phyloP scores from a whole-genome alignment of 805 yeast genomes.

The Lipomyces kockii region DNA sequence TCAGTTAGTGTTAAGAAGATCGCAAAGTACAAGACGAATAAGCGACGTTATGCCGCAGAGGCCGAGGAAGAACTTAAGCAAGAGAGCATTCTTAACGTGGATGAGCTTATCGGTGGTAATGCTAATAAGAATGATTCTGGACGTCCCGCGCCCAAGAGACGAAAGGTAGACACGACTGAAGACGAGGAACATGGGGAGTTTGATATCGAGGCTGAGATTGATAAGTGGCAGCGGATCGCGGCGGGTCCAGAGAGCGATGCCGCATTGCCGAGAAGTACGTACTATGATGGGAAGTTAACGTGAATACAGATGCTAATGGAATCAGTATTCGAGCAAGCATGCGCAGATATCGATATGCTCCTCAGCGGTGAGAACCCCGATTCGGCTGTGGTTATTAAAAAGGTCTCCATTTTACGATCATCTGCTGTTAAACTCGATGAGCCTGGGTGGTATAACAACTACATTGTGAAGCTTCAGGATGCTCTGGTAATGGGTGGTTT shows the following conservation, averaged over 20 bases:
- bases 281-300: neutral
- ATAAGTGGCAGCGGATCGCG: slow-evolving; percentile 13
- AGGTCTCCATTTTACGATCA: slow-evolving; percentile 12
- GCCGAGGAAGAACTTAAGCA: slow-evolving; percentile 14
- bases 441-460: slow-evolving; percentile 20
- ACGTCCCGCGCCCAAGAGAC: slow-evolving; percentile 1
- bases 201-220: slow-evolving; percentile 19
- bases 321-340: slow-evolving; percentile 10
- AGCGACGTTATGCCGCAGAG: slow-evolving; percentile 17
- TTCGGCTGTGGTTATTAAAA: neutral
- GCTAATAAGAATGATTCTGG: neutral
- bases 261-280: slow-evolving; percentile 7
- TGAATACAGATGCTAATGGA: neutral
- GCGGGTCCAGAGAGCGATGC: slow-evolving; percentile 13
- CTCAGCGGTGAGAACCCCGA: slow-evolving; percentile 9
- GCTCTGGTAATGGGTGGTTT: slow-evolving; percentile 13
- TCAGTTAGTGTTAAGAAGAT: slow-evolving; percentile 25
- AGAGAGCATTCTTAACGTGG: slow-evolving; percentile 13
- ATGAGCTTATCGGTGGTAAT: slow-evolving; percentile 15
- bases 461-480: slow-evolving; percentile 18
- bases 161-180: neutral
- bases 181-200: neutral
- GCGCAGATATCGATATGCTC: neutral
- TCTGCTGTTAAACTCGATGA: slow-evolving; percentile 21
- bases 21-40: slow-evolving; percentile 23